Conservation (phyloP, 2,329 filamentous ascomycete genomes). For the Gnomoniopsis sp. region DNA sequence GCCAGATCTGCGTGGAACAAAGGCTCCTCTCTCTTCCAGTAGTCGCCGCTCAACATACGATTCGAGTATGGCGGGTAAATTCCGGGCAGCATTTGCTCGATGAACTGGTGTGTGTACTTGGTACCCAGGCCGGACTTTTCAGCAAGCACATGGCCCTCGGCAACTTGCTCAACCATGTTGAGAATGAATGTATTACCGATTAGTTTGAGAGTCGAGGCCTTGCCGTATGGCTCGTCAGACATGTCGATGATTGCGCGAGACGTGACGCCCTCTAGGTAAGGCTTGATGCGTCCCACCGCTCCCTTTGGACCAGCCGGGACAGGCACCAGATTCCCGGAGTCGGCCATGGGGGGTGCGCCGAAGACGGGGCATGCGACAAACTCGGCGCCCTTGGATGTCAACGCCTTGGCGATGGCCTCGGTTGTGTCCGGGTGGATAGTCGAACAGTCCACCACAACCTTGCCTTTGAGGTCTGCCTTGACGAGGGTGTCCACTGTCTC, state of each 20-base stretch:
- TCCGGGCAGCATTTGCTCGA: conserved; percentile 72
- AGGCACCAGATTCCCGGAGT: conserved; percentile 66
- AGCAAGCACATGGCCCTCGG: conserved; percentile 73
- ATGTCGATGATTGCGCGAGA: conserved; percentile 68
- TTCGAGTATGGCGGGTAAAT: conserved; percentile 71
- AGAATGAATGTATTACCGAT: conserved; percentile 85
- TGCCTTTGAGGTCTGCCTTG: conserved; percentile 56
- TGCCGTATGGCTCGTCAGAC: conserved; percentile 62
- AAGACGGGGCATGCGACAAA: conserved; percentile 74
- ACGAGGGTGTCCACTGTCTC: conserved; percentile 58
- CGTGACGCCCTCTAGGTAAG: conserved; percentile 72
- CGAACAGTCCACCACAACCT: conserved; percentile 83
- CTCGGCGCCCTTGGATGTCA: conserved; percentile 58
- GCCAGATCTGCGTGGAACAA: conserved; percentile 80
- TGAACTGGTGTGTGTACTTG: conserved; percentile 66
- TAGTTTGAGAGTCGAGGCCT: conserved; percentile 71
- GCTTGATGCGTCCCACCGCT: conserved; percentile 61
- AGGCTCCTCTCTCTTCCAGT: conserved; percentile 73
- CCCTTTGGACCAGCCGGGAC: conserved; percentile 65
- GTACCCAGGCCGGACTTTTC: conserved; percentile 77
- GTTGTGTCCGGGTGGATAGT: conserved; percentile 84
- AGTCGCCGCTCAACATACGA: conserved; percentile 73
- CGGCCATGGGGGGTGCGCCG: conserved; percentile 67
- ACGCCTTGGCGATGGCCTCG: conserved; percentile 56
- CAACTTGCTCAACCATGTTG: conserved; percentile 75